Evolutionary conservation across 2,329 filamentous ascomycete genomes (phyloP), one percentile per base, ranked within the genome.

Genomic region (Cordyceps farinosa): DNA sequence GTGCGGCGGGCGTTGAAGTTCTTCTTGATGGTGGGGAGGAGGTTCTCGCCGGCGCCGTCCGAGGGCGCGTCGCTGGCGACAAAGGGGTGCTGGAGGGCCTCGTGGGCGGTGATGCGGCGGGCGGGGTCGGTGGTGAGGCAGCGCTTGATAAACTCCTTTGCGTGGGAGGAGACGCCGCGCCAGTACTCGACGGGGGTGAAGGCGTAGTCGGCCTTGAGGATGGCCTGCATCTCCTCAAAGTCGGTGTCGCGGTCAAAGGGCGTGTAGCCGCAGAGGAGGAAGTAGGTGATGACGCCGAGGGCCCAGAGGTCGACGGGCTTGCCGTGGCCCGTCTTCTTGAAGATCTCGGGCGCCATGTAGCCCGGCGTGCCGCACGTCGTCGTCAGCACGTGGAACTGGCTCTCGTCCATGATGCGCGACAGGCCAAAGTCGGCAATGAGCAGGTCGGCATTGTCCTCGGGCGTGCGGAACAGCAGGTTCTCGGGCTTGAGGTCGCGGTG

Each of bases 311-410:
- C 95, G 60, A 99, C 95, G 69, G 95, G 93, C 78, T 98, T 99
- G 67, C 95, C 95, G 75, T 99, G 95, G 32, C 95, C 95, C 8
- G 90, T 93, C 82, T 99, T 99, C 77, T 97, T 97, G 80, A 99
- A 99, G 71, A 99, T 99, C 76, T 99, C 95, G 29, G 95, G 95
- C 2, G 95, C 95, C 95, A 99, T 99, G 78, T 99, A 99, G 55
- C 95, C 95, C 3, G 95, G 95, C 1, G 95, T 99, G 65, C 95
- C 95, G 75, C 95, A 99, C 1, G 95, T 99, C 0, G 95, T 99
- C 11, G 95, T 99, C 66, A 99, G 80, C 36, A 98, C 94, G 74
- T 98, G 95, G 77, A 98, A 98, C 74, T 97, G 91, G 77, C 97
- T 92, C 78, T 98, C 95, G 73, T 99, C 95, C 94, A 99, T 98